Conservation (phyloP, 1,139 yeast species). For the Ashbya aceris region DNA sequence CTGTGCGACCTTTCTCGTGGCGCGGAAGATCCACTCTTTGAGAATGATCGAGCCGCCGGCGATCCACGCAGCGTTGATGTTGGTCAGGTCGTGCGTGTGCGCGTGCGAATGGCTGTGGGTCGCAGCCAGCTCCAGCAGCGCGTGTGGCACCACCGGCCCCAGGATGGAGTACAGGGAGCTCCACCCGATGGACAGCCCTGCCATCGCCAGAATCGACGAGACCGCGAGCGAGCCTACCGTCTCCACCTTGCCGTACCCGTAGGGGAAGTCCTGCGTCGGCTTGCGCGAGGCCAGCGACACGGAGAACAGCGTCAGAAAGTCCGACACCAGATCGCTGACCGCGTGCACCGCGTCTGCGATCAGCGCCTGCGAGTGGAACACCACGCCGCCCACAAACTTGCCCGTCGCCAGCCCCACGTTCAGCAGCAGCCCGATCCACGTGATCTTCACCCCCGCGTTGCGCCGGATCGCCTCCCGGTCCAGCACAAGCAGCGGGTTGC, state of each 20-base stretch:
- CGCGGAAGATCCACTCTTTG: conserved; percentile 78
- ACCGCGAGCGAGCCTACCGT: conserved; percentile 87
- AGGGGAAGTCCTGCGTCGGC: conserved; percentile 62
- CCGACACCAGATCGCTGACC: conserved; percentile 80
- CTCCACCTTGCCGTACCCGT: conserved; percentile 90
- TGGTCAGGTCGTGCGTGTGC: conserved; percentile 42
- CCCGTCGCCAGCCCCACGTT: conserved; percentile 80
- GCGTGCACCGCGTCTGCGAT: conserved; percentile 94
- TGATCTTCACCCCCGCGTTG: conserved; percentile 87
- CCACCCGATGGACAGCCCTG: conserved; percentile 92
- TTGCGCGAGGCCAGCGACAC: conserved; percentile 65
- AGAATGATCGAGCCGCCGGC: conserved; percentile 80
- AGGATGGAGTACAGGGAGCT: conserved; percentile 62
- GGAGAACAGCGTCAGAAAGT: conserved; percentile 78
- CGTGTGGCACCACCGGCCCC: conserved; percentile 56
- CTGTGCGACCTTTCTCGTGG: conserved; percentile 71
- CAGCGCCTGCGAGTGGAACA: conserved; percentile 89
- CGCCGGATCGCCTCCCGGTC: conserved; percentile 35
- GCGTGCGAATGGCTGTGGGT: conserved; percentile 38
- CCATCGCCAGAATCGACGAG: conserved; percentile 68
- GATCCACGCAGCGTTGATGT: conserved; percentile 91
- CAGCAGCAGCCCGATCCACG: conserved; percentile 81
- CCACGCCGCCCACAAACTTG: conserved; percentile 81
- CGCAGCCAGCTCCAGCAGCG: conserved; percentile 39
- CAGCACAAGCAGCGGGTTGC: conserved; percentile 30